Base-by-base conservation (phyloP, 805 yeast genomes). In the Jamesozyma hellenica region DNA sequence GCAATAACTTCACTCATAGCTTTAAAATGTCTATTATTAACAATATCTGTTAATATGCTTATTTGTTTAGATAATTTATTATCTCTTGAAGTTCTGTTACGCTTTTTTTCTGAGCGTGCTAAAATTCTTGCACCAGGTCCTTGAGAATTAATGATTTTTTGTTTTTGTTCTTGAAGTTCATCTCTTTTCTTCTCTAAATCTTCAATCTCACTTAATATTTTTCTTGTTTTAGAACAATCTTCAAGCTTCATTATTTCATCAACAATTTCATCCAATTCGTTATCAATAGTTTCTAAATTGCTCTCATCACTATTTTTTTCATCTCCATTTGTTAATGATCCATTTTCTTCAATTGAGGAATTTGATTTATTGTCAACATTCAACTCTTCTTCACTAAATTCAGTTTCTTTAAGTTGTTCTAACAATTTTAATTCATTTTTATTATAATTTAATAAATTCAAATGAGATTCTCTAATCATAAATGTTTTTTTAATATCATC, bases 391-490 rank as follows among this genome's bases (percentile, higher is more conserved):
- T 19, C 28, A 14, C 29, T 45, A 12, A 45, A 39, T 28, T 67
- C 74, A 2, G 55, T 64, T 35, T 65, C 65, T 2, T 58, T 53
- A 9, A 76, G 55, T 19, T 67, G 60, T 16, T 65, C 57, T 17
- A 66, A 53, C 12, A 77, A 44, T 36, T 63, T 65, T 2, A 52
- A 34, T 45, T 71, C 75, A 26, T 67, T 72, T 4, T 64, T 65
- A 0, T 72, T 66, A 32, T 57, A 53, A 19, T 50, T 53, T 36
- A 68, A 76, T 19, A 71, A 45, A 41, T 66, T 67, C 38, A 79
- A 56, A 3, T 80, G 75, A 42, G 70, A 70, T 21, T 72, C 64
- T 43, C 94, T 69, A 1, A 84, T 71, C 10, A 58, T 64, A 48
- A 83, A 73, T 48, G 86, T 74, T 11, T 28, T 39, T 33, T 50